Base-by-base conservation (phyloP, 2,329 filamentous ascomycete species). In the Aspergillus latus region DNA sequence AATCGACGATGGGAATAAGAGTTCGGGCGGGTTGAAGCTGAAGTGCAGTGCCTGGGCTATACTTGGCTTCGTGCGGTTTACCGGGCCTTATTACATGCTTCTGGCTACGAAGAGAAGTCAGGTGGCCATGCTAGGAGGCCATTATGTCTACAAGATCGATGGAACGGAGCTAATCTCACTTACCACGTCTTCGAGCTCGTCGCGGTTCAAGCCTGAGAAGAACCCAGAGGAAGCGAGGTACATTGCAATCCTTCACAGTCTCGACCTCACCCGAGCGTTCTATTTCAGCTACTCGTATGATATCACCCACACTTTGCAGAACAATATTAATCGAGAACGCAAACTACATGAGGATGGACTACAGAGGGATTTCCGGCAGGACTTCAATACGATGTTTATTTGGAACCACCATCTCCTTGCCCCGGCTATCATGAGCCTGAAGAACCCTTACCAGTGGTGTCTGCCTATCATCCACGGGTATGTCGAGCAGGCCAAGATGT, bases 221-320 rank as follows among this genome's bases (percentile, higher is more conserved):
- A 94, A 95, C 66, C 84, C 90, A 0, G 93, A 97, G 71, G 94
- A 99, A 74, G 86, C 89, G 39, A 87, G 93, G 29, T 97, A 96
- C 67, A 81, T 97, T 34, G 83, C 85, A 28, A 97, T 97, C 51
- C 80, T 99, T 43, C 92, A 90, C 70, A 96, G 96, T 64, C 81
- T 99, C 32, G 94, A 99, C 71, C 77, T 99, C 58, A 92, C 89
- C 0, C 84, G 89, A 55, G 95, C 90, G 0, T 99, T 99, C 72
- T 99, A 99, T 74, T 99, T 97, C 78, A 97, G 93, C 76, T 97
- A 97, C 71, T 95, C 93, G 0, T 99, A 99, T 76, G 91, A 99
- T 70, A 89, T 97, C 63, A 99, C 94, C 0, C 85, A 87, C 52
- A 96, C 92, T 1, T 78, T 99, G 46, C 94, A 99, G 72, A 86